Evolutionary conservation across 176 grass and related monocot genomes (phyloP), one percentile per base, ranked within the genome.

Genomic region (Echinochloa phyllopogon): DNA sequence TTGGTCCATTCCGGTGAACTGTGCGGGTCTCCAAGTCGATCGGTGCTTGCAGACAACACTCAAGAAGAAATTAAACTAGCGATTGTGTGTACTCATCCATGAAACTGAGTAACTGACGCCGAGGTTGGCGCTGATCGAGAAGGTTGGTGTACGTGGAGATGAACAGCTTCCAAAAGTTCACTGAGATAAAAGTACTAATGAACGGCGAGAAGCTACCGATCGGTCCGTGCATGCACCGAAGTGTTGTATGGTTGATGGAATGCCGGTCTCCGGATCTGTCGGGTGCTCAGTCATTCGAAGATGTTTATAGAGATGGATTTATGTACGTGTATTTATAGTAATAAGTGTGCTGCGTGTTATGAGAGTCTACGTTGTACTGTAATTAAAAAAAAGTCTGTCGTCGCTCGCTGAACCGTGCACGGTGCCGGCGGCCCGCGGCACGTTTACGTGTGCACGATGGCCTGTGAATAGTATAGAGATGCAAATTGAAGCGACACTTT

Each of bases 361-460:
- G n/a, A n/a, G n/a, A n/a, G n/a, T n/a, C n/a, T n/a, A n/a, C n/a
- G n/a, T n/a, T n/a, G n/a, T n/a, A n/a, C n/a, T n/a, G n/a, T n/a
- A n/a, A n/a, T n/a, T n/a, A n/a, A n/a, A n/a, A n/a, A n/a, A n/a
- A n/a, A n/a, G n/a, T n/a, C 40, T 20, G 21, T 33, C 29, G 29
- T 33, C 8, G 15, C 27, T 33, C 29, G 63, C 72, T 68, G 79
- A 83, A 77, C 17, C 79, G 86, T 83, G 86, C 86, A 68, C 69
- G 39, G 21, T 6, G 17, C 18, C 55, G 18, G 12, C 16, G 29
- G 29, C 29, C 29, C 29, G 25, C 43, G 17, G 16, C 7, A 3
- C 66, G 39, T 6, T 29, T 9, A 69, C 56, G 66, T 9, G 15
- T 27, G 3, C 29, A 8, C 24, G 18, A 56, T 56, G 6, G 18